These are phyloP conservation scores for Penicillium coprophilum DNA, from an alignment of 495 filamentous ascomycete species.

Conservation along the genomic window DNA sequence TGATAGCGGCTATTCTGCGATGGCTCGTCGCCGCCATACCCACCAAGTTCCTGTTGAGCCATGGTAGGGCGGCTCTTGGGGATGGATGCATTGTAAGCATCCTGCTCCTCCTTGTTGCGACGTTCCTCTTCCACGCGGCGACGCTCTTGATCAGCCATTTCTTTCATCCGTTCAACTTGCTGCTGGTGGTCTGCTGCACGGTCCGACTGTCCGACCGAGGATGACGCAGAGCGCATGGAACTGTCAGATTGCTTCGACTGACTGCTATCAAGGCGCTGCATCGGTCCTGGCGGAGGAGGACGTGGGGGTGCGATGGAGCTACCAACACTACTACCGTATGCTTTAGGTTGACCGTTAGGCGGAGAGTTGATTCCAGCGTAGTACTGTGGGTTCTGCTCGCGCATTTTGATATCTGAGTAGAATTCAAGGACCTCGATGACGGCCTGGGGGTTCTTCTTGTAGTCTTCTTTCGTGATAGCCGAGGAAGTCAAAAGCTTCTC, in stretches of 20 bases:
- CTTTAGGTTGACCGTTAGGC: slow-evolving; percentile 48
- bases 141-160: slow-evolving; percentile 50
- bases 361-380: slow-evolving; percentile 65
- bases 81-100: slow-evolving; percentile 82
- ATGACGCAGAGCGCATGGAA: slow-evolving; percentile 36
- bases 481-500: slow-evolving; percentile 91
- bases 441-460: slow-evolving; percentile 95
- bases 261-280: slow-evolving; percentile 44
- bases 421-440: slow-evolving; percentile 97
- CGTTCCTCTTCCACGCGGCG: slow-evolving; percentile 55
- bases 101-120: slow-evolving; percentile 63
- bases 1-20: slow-evolving; percentile 70
- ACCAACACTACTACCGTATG: slow-evolving; percentile 49
- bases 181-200: slow-evolving; percentile 43
- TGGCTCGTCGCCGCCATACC: slow-evolving; percentile 54
- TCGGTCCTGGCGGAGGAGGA: slow-evolving; percentile 58
- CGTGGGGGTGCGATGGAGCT: slow-evolving; percentile 76
- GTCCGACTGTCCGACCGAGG: slow-evolving; percentile 38
- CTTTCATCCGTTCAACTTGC: slow-evolving; percentile 49
- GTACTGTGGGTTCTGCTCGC: slow-evolving; percentile 73
- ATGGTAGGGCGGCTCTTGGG: slow-evolving; percentile 72
- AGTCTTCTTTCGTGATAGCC: slow-evolving; percentile 96
- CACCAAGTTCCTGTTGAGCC: slow-evolving; percentile 86
- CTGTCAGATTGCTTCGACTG: slow-evolving; percentile 34
- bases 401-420: slow-evolving; percentile 92